A percentile compares a stretch with the other conserved stretches of the same genome.
phyloP scores from a whole-genome alignment of 1,139 yeast species.

The Debaryomyces fabryi region DNA sequence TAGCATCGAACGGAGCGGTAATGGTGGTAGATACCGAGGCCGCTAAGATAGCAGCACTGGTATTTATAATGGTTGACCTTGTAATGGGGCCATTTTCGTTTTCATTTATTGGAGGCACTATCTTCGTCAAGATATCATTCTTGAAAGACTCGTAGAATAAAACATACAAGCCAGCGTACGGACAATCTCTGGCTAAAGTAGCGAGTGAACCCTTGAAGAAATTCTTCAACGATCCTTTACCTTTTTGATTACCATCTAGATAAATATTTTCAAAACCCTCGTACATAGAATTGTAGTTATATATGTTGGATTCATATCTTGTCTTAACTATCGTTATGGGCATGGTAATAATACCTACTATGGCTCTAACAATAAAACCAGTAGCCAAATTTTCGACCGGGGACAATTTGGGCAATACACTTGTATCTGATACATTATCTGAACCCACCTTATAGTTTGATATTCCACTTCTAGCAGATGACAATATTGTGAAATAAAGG shows the following conservation, averaged over 20 bases:
- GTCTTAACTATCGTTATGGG: conserved; percentile 96
- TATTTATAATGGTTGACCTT: conserved; percentile 61
- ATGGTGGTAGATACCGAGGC: conserved; percentile 81
- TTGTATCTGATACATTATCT: conserved; percentile 20
- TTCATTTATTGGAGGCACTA: conserved; percentile 11
- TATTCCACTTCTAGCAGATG: conserved; percentile 57
- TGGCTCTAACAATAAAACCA: conserved; percentile 79
- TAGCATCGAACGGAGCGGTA: conserved; percentile 95
- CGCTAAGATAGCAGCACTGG: conserved; percentile 70
- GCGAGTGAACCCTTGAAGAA: conserved; percentile 88
- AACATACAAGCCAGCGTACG: conserved; percentile 93
- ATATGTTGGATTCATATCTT: conserved; percentile 78
- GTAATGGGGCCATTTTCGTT: conserved; percentile 10
- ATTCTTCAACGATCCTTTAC: conserved; percentile 49
- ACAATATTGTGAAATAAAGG: conserved; percentile 73
- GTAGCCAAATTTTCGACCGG: conserved; percentile 69
- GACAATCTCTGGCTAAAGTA: conserved; percentile 89
- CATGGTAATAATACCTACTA: conserved; percentile 91
- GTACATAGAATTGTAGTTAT: conserved; percentile 64
- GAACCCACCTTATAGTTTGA: conserved; percentile 34
- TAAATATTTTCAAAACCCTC: conserved; percentile 67
- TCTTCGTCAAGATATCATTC: conserved; percentile 29
- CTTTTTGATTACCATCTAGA: conserved; percentile 34
- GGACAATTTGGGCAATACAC: conserved; percentile 68
- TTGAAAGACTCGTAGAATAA: conserved; percentile 80